Evolutionary conservation across 1,284 basidiomycete genomes (phyloP).

Genomic region (Apiotrichum sp.): DNA sequence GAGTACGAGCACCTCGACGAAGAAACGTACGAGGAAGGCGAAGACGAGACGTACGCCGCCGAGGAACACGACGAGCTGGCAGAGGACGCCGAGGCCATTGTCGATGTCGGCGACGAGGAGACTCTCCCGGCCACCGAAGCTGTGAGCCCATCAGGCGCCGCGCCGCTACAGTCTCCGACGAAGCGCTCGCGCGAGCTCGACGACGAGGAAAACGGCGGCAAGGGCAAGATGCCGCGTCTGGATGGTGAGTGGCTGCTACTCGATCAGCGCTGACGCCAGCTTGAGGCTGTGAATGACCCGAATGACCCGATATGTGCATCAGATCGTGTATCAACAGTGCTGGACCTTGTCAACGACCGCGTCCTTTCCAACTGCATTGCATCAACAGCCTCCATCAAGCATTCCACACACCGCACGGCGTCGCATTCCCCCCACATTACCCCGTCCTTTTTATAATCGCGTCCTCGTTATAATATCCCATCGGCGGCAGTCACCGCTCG

Average conservation of each 20-base stretch:
- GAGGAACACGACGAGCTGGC: not conserved
- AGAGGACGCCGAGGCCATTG: too few species aligned
- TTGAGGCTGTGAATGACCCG: too few species aligned
- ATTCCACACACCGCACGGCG: too few species aligned
- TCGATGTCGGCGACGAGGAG: not conserved
- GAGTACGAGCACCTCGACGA: slow-evolving; percentile 5
- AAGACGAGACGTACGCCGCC: not conserved
- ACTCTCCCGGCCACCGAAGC: not conserved
- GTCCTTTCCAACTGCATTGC: too few species aligned
- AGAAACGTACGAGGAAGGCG: not conserved
- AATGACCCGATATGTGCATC: too few species aligned
- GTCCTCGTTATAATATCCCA: too few species aligned
- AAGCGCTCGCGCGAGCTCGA: slow-evolving; percentile 10
- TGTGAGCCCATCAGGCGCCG: not conserved
- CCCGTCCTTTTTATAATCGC: too few species aligned
- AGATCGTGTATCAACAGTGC: not conserved
- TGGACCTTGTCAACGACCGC: too few species aligned
- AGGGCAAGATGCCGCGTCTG: slow-evolving; percentile 8
- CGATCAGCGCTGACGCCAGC: not conserved
- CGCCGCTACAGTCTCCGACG: not conserved
- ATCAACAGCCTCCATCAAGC: too few species aligned
- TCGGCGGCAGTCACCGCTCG: too few species aligned
- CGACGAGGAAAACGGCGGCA: slow-evolving; percentile 2
- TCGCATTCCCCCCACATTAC: too few species aligned
- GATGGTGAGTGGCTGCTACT: slow-evolving; percentile 5